Evolutionary conservation across 2,329 filamentous ascomycete genomes (phyloP).

Genomic region (Fonsecaea multimorphosa): DNA sequence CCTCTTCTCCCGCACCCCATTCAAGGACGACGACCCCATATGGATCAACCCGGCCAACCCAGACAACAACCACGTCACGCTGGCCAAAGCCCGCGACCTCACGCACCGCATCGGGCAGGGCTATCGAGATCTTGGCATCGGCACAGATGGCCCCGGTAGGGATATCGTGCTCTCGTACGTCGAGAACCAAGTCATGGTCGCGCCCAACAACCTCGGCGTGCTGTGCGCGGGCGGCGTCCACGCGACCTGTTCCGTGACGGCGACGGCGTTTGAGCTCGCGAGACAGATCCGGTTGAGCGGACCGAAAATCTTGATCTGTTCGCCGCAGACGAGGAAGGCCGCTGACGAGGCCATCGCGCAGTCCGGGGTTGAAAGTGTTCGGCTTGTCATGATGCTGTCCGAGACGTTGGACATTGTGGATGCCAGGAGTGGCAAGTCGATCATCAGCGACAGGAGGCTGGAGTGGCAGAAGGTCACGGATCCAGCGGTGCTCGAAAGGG

Average conservation of each 20-base stretch:
- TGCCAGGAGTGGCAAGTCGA: constrained; percentile 40
- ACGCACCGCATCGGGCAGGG: constrained; percentile 62
- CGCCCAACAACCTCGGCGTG: constrained; percentile 61
- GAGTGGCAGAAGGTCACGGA: constrained; percentile 63
- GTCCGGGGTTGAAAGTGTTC: constrained; percentile 52
- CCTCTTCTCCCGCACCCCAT: constrained; percentile 28
- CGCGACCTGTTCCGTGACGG: constrained; percentile 59
- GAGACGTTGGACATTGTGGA: constrained; percentile 40
- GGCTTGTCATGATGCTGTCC: constrained; percentile 58
- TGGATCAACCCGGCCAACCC: constrained; percentile 65
- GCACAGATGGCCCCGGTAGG: constrained; percentile 53
- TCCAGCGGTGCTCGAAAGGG: constrained; percentile 52
- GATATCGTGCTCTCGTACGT: constrained; percentile 65
- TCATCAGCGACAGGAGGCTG: constrained; percentile 49
- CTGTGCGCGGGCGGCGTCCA: constrained; percentile 66
- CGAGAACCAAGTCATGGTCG: constrained; percentile 62
- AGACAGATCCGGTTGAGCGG: constrained; percentile 54
- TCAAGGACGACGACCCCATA: constrained; percentile 57
- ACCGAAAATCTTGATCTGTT: constrained; percentile 54
- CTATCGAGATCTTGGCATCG: constrained; percentile 62
- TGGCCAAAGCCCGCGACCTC: constrained; percentile 55
- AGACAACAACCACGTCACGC: constrained; percentile 57
- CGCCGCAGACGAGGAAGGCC: constrained; percentile 57
- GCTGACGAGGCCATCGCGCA: constrained; percentile 58
- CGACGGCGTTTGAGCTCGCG: constrained; percentile 59